These are phyloP conservation scores for Mariannaea elegans DNA, from an alignment of 2,329 filamentous ascomycete species.

Conservation along the genomic window DNA sequence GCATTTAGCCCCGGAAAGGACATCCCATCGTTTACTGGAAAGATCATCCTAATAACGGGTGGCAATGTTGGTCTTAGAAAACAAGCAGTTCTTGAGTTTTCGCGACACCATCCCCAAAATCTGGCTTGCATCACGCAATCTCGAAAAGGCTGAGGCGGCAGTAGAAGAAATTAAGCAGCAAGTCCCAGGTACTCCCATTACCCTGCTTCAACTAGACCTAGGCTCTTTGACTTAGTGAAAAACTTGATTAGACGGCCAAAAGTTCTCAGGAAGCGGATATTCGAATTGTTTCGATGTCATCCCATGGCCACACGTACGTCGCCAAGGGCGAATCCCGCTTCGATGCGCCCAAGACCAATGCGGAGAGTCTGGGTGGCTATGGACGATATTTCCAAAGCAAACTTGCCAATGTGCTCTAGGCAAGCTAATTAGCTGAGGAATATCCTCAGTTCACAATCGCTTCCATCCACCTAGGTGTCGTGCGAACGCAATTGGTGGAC, in stretches of 20 bases:
- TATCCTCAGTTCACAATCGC: conserved; percentile 22
- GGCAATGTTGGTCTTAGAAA: conserved; percentile 71
- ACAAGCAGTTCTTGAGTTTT: conserved; percentile 23
- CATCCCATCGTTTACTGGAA: conserved; percentile 74
- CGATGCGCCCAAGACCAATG: conserved; percentile 36
- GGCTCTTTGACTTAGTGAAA: conserved; percentile 53
- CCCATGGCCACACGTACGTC: conserved; percentile 35
- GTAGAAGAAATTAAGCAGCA: conserved; percentile 47
- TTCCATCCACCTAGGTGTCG: conserved; percentile 20
- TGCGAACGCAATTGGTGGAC: conserved; percentile 24
- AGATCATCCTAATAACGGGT: conserved; percentile 83
- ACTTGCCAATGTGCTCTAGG: conserved; percentile 24
- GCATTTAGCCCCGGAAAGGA: conserved; percentile 41
- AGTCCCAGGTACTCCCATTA: conserved; percentile 35
- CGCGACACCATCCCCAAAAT: conserved; percentile 24
- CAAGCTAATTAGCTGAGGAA: conserved; percentile 13
- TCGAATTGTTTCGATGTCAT: conserved; percentile 43
- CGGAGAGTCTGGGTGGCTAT: conserved; percentile 14
- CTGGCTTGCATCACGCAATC: conserved; percentile 43
- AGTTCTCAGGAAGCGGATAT: conserved; percentile 32
- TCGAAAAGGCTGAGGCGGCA: conserved; percentile 46
- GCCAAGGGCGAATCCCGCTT: conserved; percentile 41
- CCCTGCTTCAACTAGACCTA: conserved; percentile 56
- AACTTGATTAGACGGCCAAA: conserved; percentile 40
- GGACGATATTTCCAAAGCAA: conserved; percentile 25